Conservation (phyloP, 2,329 filamentous ascomycete genomes). For the Penicillium paneum region DNA sequence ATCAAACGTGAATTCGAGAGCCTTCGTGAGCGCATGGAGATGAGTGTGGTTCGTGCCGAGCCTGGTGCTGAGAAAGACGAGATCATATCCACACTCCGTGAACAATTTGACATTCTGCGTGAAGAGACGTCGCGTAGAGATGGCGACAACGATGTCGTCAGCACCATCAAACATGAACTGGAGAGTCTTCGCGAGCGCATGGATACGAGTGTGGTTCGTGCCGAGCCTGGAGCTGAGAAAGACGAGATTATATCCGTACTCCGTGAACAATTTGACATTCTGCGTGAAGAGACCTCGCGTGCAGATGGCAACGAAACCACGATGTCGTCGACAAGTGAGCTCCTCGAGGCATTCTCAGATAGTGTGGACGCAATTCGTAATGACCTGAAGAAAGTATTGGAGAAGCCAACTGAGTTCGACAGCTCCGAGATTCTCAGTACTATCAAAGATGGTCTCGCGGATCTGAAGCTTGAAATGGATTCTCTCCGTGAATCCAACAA, state of each 20-base stretch:
- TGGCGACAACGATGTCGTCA: slow-evolving; percentile 45
- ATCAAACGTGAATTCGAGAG: slow-evolving; percentile 61
- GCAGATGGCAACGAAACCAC: slow-evolving; percentile 55
- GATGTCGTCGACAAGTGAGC: slow-evolving; percentile 54
- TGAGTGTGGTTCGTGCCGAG: slow-evolving; percentile 36
- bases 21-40: slow-evolving; percentile 51
- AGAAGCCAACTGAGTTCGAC: slow-evolving; percentile 78
- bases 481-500: slow-evolving; percentile 60
- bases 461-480: slow-evolving; percentile 74
- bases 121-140: slow-evolving; percentile 55
- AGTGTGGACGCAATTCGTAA: slow-evolving; percentile 72
- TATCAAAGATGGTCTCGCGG: slow-evolving; percentile 75
- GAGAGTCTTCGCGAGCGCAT: slow-evolving; percentile 55
- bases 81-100: slow-evolving; percentile 67
- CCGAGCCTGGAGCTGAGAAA: slow-evolving; percentile 49
- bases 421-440: slow-evolving; percentile 89
- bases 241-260: slow-evolving; percentile 71
- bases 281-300: slow-evolving; percentile 52
- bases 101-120: slow-evolving; percentile 38
- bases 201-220: slow-evolving; percentile 28
- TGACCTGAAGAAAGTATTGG: slow-evolving; percentile 70
- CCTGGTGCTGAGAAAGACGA: slow-evolving; percentile 57
- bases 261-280: slow-evolving; percentile 46
- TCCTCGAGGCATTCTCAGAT: slow-evolving; percentile 61
- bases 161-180: slow-evolving; percentile 58